A percentile compares a stretch with the other conserved stretches of the same genome.
phyloP scores from a whole-genome alignment of 1,284 basidiomycete genomes.

The Ceratobasidium sp. region DNA sequence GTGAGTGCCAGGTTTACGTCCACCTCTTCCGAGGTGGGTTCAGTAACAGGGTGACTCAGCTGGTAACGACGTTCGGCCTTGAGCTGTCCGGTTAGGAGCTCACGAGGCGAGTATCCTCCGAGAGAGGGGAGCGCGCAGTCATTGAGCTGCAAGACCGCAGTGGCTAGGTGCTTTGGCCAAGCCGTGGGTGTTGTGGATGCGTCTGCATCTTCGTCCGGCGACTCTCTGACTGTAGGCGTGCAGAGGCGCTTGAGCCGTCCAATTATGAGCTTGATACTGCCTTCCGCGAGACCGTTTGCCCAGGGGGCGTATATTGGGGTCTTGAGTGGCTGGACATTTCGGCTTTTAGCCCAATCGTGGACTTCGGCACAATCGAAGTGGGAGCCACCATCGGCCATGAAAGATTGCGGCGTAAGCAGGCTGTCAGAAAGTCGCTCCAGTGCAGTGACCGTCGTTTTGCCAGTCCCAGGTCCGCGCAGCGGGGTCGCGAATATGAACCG shows the following conservation, averaged over 20 bases:
- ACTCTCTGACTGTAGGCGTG: conserved; percentile 52
- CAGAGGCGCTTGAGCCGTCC: conserved; percentile 51
- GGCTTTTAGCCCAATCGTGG: conserved; percentile 48
- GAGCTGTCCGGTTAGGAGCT: conserved; percentile 43
- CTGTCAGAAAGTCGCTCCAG: background rate
- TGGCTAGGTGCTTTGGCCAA: conserved; percentile 44
- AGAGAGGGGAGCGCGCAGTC: conserved; percentile 38
- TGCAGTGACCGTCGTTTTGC: conserved; percentile 5
- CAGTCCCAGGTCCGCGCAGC: conserved; percentile 43
- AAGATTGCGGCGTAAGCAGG: conserved; percentile 48
- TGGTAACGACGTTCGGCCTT: background rate
- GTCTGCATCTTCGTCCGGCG: background rate
- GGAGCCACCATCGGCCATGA: conserved; percentile 57
- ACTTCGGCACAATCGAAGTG: conserved; percentile 57
- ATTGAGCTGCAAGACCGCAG: conserved; percentile 42
- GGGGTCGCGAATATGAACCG: conserved; percentile 51
- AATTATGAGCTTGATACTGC: conserved; percentile 49
- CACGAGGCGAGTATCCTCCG: conserved; percentile 42
- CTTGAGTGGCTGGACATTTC: conserved; percentile 46
- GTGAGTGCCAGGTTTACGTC: conserved; percentile 43
- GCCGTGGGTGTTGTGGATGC: background rate
- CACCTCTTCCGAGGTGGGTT: background rate
- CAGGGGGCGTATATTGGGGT: conserved; percentile 56
- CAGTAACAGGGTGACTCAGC: background rate
- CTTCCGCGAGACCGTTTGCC: too few species aligned